These are phyloP conservation scores for Lignosus rhinocerotis DNA, from an alignment of 1,284 basidiomycete species.

Conservation along the genomic window DNA sequence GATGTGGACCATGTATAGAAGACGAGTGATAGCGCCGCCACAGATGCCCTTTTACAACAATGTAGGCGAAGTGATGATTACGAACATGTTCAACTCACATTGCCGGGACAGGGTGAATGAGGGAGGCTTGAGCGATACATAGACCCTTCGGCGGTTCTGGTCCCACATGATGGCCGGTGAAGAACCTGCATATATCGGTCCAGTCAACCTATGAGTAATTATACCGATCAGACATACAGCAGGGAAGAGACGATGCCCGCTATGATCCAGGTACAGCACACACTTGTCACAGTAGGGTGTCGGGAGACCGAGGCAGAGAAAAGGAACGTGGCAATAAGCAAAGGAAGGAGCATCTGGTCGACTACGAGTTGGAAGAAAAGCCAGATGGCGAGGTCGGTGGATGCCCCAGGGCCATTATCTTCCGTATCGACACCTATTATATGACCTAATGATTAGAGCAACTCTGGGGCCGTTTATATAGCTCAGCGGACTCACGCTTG, in stretches of 20 bases:
- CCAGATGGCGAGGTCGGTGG: constrained; percentile 35
- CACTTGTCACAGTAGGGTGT: constrained; percentile 51
- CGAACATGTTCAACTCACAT: constrained; percentile 37
- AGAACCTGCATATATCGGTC: constrained; percentile 15
- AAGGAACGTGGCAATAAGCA: constrained; percentile 49
- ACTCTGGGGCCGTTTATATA: background rate
- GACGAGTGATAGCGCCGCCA: constrained; percentile 21
- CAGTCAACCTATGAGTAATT: constrained; percentile 25
- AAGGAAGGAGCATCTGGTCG: constrained; percentile 48
- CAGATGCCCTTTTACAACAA: constrained; percentile 15
- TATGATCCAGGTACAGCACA: constrained; percentile 51
- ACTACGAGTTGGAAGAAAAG: constrained; percentile 49
- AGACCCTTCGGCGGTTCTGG: constrained; percentile 41
- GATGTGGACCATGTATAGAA: constrained; percentile 24
- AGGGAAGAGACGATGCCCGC: constrained; percentile 38
- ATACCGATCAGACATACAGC: constrained; percentile 34
- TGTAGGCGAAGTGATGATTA: background rate
- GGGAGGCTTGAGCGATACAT: constrained; percentile 46
- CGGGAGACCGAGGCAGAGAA: constrained; percentile 42
- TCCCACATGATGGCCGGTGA: constrained; percentile 39
- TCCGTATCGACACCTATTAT: constrained; percentile 22
- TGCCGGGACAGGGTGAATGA: constrained; percentile 44
- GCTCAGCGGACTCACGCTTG: constrained; percentile 9
- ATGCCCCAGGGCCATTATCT: constrained; percentile 17
- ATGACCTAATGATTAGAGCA: background rate